Conservation (phyloP, 106 monocot genomes). For the Dendrobium chrysotoxum region DNA sequence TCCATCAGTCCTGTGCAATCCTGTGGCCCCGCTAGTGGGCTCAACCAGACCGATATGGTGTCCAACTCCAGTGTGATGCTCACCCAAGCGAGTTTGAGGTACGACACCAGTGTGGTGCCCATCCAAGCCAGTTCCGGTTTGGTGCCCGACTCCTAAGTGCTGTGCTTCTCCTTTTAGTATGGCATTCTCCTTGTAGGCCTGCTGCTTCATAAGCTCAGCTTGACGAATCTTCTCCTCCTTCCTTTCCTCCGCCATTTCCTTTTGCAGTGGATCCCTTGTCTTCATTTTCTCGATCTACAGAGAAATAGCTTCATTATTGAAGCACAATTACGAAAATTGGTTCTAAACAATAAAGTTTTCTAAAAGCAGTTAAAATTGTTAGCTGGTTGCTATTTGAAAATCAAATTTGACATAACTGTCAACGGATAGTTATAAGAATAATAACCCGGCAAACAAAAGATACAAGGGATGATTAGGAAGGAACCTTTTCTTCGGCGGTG, state of each 20-base stretch:
- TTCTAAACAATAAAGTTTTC: too few relatives aligned
- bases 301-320: too few relatives aligned
- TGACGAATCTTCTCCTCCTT: not conserved
- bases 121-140: not conserved
- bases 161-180: not conserved
- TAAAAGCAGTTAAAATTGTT: too few relatives aligned
- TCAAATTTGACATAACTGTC: too few relatives aligned
- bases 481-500: constrained; percentile 1
- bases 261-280: not conserved
- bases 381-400: too few relatives aligned
- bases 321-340: too few relatives aligned
- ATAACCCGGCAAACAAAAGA: not conserved
- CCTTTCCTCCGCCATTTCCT: not conserved
- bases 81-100: too few relatives aligned
- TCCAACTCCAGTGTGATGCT: too few relatives aligned
- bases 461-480: too few relatives aligned
- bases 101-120: not conserved
- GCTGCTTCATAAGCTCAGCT: not conserved
- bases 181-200: not conserved
- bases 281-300: not conserved
- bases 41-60: too few relatives aligned
- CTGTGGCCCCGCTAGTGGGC: too few relatives aligned
- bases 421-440: not conserved
- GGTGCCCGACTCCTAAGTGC: not conserved
- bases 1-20: too few relatives aligned